A percentile compares a stretch with the other conserved stretches of the same genome.
phyloP scores from a whole-genome alignment of 768 basidiomycete genomes.

The Amanita subjunquillea region DNA sequence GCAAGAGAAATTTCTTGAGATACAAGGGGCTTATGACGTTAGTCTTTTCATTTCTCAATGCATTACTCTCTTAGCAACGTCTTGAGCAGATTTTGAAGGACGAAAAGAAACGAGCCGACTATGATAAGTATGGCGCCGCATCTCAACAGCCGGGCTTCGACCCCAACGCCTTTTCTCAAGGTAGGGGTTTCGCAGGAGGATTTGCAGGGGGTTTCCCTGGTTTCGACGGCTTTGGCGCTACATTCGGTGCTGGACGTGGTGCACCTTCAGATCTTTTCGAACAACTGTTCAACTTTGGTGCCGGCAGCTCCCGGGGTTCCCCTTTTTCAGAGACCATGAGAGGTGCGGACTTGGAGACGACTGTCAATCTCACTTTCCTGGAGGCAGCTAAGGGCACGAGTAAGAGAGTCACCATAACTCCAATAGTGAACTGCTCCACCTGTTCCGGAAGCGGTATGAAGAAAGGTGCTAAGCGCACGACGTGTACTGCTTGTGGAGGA shows the following conservation, averaged over 20 bases:
- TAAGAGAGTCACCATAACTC: conserved; percentile 65
- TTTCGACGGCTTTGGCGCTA: conserved; percentile 59
- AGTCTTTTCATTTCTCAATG: conserved; percentile 8
- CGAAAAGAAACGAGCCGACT: conserved; percentile 83
- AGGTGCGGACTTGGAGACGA: conserved; percentile 78
- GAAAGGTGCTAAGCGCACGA: conserved; percentile 69
- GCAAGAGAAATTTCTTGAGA: conserved; percentile 90
- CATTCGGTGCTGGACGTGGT: conserved; percentile 40
- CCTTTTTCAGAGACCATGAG: conserved; percentile 34
- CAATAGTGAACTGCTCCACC: conserved; percentile 73
- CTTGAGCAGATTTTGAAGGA: conserved; percentile 75
- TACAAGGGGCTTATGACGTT: conserved; percentile 96
- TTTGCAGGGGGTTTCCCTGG: conserved; percentile 53
- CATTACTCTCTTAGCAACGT: not conserved
- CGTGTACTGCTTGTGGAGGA: conserved; percentile 77
- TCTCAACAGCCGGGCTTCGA: conserved; percentile 94
- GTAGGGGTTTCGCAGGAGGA: conserved; percentile 24
- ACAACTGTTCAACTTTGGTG: conserved; percentile 67
- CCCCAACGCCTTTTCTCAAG: conserved; percentile 63
- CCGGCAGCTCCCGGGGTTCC: conserved; percentile 31
- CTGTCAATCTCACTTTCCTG: conserved; percentile 71
- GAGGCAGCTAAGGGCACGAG: conserved; percentile 90
- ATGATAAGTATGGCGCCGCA: conserved; percentile 86
- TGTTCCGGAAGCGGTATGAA: conserved; percentile 87
- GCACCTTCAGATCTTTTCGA: conserved; percentile 69